These are phyloP conservation scores for Macrophomina tecta DNA, from an alignment of 2,329 filamentous ascomycete genomes.

Conservation along the genomic window DNA sequence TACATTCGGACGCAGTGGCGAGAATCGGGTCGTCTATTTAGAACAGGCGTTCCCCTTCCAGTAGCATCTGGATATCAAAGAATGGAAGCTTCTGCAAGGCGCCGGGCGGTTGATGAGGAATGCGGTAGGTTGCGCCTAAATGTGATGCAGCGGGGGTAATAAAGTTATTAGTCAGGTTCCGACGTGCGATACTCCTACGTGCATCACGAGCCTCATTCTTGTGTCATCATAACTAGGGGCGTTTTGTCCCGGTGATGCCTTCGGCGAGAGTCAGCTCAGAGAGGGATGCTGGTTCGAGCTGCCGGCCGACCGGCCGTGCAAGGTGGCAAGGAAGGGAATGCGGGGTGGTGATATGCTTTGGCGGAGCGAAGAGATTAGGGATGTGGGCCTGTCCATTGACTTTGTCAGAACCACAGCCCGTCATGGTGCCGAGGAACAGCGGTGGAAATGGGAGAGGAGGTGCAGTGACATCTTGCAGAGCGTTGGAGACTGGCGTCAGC, in stretches of 20 bases:
- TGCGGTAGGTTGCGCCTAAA: neutral
- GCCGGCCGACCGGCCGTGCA: neutral
- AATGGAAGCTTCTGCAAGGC: neutral
- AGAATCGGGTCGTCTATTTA: no score
- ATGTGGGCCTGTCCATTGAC: neutral
- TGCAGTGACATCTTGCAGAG: neutral
- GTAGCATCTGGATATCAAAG: neutral
- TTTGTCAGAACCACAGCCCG: neutral
- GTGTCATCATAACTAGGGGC: neutral
- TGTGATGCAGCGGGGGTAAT: no score
- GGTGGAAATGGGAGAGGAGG: neutral
- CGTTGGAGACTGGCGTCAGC: neutral
- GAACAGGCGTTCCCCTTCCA: neutral
- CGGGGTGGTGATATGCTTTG: neutral
- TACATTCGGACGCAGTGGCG: no score
- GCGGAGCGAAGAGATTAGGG: neutral
- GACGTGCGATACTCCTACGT: neutral
- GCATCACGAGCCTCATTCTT: neutral
- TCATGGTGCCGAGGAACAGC: neutral
- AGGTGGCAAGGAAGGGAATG: neutral
- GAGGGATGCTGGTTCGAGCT: neutral
- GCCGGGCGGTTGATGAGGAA: neutral
- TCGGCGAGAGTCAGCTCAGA: neutral
- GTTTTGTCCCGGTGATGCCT: neutral
- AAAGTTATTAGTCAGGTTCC: slow-evolving; percentile 3